These are phyloP conservation scores for Nothophoma quercina DNA, from an alignment of 2,329 filamentous ascomycete genomes.

Conservation along the genomic window DNA sequence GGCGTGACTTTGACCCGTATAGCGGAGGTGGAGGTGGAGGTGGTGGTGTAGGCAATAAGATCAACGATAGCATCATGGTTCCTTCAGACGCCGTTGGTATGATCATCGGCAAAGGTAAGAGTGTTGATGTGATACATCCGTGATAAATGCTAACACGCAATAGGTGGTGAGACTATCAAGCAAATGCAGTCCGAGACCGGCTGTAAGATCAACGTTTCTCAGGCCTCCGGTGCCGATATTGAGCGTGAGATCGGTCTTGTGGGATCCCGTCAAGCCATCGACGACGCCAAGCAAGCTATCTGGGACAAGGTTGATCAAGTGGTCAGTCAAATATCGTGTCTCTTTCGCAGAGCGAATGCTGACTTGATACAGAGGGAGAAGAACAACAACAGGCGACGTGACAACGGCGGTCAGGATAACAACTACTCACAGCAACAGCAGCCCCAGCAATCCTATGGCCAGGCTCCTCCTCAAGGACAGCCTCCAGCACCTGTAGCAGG, in stretches of 20 bases:
- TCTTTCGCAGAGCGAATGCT: constrained; percentile 9
- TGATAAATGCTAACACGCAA: constrained; percentile 24
- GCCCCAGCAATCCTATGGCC: constrained; percentile 46
- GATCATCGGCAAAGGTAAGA: constrained; percentile 85
- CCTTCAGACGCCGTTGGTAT: constrained; percentile 92
- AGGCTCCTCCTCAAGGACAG: constrained; percentile 42
- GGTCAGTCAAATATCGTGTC: constrained; percentile 62
- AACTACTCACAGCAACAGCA: constrained; percentile 58
- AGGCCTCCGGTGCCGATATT: constrained; percentile 78
- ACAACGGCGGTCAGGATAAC: constrained; percentile 49
- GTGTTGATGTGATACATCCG: neutral
- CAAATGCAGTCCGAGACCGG: constrained; percentile 88
- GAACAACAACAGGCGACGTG: constrained; percentile 53
- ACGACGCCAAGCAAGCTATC: constrained; percentile 81
- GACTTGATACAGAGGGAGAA: constrained; percentile 54
- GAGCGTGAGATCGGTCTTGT: constrained; percentile 88
- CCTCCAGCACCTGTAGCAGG: constrained; percentile 40
- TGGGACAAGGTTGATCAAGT: constrained; percentile 92
- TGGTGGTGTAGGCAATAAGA: constrained; percentile 63
- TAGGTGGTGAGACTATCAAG: constrained; percentile 87
- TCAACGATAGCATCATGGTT: constrained; percentile 83
- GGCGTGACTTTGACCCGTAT: constrained; percentile 48
- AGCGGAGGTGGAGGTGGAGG: constrained; percentile 37
- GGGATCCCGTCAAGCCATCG: constrained; percentile 78
- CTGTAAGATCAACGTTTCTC: constrained; percentile 94